A percentile compares a stretch with the other conserved stretches of the same genome.
Conservation (phyloP, 768 basidiomycete genomes). For the Symmetrospora coprosmae region DNA sequence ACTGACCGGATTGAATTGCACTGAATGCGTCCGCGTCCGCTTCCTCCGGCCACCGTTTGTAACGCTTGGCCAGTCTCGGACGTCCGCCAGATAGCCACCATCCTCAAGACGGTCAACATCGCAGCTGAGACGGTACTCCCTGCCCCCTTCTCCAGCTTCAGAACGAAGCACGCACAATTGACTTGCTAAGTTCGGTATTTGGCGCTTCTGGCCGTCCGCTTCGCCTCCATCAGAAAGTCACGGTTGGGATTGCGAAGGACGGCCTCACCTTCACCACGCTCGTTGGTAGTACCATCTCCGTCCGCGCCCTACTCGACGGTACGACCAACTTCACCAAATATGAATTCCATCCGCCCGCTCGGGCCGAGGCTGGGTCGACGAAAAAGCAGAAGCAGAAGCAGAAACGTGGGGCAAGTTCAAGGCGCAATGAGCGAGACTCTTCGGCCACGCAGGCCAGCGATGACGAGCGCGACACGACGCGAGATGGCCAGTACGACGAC, state of each 20-base stretch:
- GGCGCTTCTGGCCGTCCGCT: background rate
- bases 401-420: too few species aligned
- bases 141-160: too few species aligned
- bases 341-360: conserved; percentile 2
- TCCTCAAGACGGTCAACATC: conserved; percentile 14
- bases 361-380: background rate
- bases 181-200: background rate
- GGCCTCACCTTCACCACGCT: conserved; percentile 8
- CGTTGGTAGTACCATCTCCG: conserved; percentile 51
- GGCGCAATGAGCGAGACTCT: background rate
- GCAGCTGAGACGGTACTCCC: conserved; percentile 45
- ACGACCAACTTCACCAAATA: conserved; percentile 47
- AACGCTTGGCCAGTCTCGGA: conserved; percentile 1
- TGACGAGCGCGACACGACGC: background rate
- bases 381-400: background rate
- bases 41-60: background rate
- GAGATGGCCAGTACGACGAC: conserved; percentile 44
- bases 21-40: background rate
- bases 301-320: conserved; percentile 57
- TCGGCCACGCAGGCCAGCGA: background rate
- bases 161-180: too few species aligned
- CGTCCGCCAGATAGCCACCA: conserved; percentile 15
- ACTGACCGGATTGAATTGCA: background rate
- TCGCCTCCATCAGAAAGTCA: background rate
- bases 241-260: conserved; percentile 1